A percentile compares a stretch with the other conserved stretches of the same genome.
phyloP scores from a whole-genome alignment of 345 rosid genomes.

The Bruguiera gymnorhiza region DNA sequence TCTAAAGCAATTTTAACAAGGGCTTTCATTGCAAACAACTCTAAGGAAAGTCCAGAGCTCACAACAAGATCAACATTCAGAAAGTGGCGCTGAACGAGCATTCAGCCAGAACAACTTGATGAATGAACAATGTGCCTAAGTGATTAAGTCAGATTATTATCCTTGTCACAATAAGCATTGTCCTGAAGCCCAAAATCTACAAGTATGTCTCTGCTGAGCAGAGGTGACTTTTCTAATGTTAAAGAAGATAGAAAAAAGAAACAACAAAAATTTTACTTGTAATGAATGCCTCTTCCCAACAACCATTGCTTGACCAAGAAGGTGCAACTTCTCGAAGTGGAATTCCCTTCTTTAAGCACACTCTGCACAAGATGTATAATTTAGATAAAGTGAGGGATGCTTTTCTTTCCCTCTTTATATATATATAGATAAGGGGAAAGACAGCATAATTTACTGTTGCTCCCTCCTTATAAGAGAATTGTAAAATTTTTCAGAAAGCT shows the following conservation, averaged over 20 bases:
- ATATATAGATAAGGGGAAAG: too few relatives aligned
- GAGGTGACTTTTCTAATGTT: not conserved
- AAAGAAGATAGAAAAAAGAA: not conserved
- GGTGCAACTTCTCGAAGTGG: conserved; percentile 31
- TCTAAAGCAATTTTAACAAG: not conserved
- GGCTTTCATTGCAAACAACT: not conserved
- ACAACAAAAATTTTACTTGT: conserved; percentile 20
- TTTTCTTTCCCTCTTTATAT: too few relatives aligned
- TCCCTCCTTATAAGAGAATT: not conserved
- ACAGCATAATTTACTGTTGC: not conserved
- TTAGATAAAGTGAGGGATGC: not conserved
- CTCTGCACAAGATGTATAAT: conserved; percentile 13
- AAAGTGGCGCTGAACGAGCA: too few relatives aligned
- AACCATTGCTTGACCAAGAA: conserved; percentile 23
- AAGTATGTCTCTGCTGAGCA: too few relatives aligned
- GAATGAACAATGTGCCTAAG: too few relatives aligned
- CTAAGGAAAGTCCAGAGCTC: not conserved
- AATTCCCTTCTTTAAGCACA: conserved; percentile 27
- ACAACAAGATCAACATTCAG: too few relatives aligned
- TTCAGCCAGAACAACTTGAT: too few relatives aligned
- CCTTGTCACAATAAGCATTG: too few relatives aligned
- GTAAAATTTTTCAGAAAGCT: too few relatives aligned
- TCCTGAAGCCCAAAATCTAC: too few relatives aligned
- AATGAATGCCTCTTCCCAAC: conserved; percentile 32
- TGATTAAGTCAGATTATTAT: too few relatives aligned